These are phyloP conservation scores for Saccharomycopsis fibuligera DNA, from an alignment of 805 yeast species.

Conservation along the genomic window DNA sequence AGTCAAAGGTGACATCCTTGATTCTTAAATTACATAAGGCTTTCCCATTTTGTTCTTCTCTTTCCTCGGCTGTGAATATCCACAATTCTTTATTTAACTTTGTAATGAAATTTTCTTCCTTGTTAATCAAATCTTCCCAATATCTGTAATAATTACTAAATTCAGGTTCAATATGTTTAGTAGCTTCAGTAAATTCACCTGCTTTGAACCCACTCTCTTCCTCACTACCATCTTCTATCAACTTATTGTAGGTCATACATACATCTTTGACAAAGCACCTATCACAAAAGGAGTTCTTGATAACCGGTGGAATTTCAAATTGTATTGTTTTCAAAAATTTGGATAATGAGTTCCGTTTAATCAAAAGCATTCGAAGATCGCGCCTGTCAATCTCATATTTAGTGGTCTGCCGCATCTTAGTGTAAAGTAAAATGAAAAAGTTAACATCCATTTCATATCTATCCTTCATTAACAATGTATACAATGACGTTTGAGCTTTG, in stretches of 20 bases:
- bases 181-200: conserved; percentile 42
- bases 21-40: conserved; percentile 49
- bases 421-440: conserved; percentile 66
- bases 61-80: conserved; percentile 47
- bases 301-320: conserved; percentile 47
- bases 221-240: conserved; percentile 53
- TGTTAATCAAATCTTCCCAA: conserved; percentile 69
- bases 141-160: conserved; percentile 55
- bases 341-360: conserved; percentile 67
- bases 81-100: conserved; percentile 59
- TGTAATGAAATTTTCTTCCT: conserved; percentile 60
- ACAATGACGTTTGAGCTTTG: conserved; percentile 80
- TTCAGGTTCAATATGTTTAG: conserved; percentile 41
- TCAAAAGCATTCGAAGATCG: conserved; percentile 63
- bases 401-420: conserved; percentile 50
- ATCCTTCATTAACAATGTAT: conserved; percentile 72
- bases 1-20: conserved; percentile 25
- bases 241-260: conserved; percentile 61
- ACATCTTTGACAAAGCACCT: conserved; percentile 47
- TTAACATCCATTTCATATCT: conserved; percentile 65
- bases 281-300: conserved; percentile 50
- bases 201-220: conserved; percentile 46
- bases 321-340: conserved; percentile 45
- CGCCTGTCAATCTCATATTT: conserved; percentile 45
- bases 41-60: conserved; percentile 57